Conservation (phyloP, 805 yeast species). For the Tetrapisispora namnaoensis region DNA sequence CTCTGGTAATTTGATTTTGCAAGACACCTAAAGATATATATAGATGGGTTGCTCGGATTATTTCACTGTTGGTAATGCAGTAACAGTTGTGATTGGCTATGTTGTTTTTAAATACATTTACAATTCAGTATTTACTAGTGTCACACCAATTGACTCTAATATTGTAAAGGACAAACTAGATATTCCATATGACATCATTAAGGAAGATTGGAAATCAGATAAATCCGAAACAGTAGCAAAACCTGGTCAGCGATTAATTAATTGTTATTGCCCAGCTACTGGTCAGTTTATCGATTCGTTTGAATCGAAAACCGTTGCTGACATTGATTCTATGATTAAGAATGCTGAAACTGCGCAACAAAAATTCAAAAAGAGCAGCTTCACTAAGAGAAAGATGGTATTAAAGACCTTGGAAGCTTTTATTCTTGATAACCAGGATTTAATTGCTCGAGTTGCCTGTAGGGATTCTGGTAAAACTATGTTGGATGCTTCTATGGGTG, state of each 20-base stretch:
- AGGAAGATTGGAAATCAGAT: conserved; percentile 66
- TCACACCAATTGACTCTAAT: background rate
- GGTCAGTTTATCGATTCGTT: conserved; percentile 78
- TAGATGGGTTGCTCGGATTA: background rate
- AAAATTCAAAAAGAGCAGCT: conserved; percentile 36
- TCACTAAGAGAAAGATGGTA: conserved; percentile 59
- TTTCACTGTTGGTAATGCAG: background rate
- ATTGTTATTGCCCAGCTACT: conserved; percentile 92
- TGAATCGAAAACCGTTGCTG: conserved; percentile 50
- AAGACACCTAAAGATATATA: no score
- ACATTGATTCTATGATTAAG: conserved; percentile 56
- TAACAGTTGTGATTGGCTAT: background rate
- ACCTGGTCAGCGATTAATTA: conserved; percentile 58
- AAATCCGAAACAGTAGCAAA: conserved; percentile 40
- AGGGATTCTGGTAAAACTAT: conserved; percentile 94
- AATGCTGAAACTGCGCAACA: conserved; percentile 28
- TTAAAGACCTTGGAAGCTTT: conserved; percentile 61
- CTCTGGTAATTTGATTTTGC: no score
- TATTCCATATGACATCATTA: conserved; percentile 34
- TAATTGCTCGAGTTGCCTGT: conserved; percentile 85
- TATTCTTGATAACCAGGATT: conserved; percentile 72
- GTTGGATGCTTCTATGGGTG: conserved; percentile 95
- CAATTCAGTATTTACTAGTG: background rate
- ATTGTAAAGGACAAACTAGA: conserved; percentile 19
- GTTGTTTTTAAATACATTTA: background rate